These are phyloP conservation scores for Leccinum fibrillosum DNA, from an alignment of 768 basidiomycete species.

Conservation along the genomic window DNA sequence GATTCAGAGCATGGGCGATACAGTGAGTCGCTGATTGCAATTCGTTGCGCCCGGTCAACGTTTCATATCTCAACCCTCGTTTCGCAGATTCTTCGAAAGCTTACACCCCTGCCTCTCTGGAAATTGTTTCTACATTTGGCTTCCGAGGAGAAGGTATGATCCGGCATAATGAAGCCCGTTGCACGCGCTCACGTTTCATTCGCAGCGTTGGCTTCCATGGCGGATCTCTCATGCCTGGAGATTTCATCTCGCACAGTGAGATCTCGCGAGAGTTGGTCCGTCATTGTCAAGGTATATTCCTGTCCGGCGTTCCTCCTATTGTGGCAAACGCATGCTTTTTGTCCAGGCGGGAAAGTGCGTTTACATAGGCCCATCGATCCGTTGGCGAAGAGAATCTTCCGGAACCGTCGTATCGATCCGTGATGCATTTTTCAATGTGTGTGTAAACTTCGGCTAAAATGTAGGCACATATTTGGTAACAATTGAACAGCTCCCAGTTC, in stretches of 20 bases:
- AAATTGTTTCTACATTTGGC: conserved; percentile 67
- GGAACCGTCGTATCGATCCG: conserved; percentile 84
- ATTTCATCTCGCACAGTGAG: conserved; percentile 70
- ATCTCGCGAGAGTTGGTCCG: conserved; percentile 66
- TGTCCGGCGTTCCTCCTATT: neutral
- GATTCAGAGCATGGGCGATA: conserved; percentile 58
- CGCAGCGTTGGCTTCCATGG: conserved; percentile 82
- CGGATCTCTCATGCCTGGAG: conserved; percentile 76
- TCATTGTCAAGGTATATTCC: conserved; percentile 67
- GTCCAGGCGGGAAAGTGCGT: conserved; percentile 60
- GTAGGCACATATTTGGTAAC: conserved; percentile 1
- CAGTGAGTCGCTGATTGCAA: conserved; percentile 44
- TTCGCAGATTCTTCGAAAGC: conserved; percentile 70
- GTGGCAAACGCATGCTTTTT: neutral
- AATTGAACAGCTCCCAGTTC: conserved; percentile 66
- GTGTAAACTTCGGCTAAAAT: conserved; percentile 21
- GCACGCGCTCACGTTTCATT: conserved; percentile 5
- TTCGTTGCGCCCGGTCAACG: neutral
- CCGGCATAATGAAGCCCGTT: conserved; percentile 1
- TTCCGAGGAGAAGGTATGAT: conserved; percentile 87
- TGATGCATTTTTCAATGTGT: conserved; percentile 87
- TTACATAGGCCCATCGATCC: conserved; percentile 69
- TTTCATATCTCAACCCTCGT: neutral
- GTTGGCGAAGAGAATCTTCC: conserved; percentile 67
- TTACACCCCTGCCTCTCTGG: conserved; percentile 48